Conservation (phyloP, 805 yeast genomes). For the Yarrowia sp. region DNA sequence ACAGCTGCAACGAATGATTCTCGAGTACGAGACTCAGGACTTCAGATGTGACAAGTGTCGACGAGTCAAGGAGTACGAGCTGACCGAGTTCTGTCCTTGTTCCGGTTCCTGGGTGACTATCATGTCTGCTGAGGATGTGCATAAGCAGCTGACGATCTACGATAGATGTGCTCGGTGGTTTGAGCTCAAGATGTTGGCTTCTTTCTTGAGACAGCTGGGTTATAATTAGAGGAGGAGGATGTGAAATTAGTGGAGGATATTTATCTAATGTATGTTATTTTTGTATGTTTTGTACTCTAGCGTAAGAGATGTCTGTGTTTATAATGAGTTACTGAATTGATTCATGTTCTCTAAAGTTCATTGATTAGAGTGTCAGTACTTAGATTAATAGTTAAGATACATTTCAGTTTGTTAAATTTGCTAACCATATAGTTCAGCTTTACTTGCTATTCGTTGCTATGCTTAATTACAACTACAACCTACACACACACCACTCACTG, state of each 20-base stretch:
- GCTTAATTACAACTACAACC: too few species aligned
- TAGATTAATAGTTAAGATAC: too few species aligned
- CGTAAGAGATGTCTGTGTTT: too few species aligned
- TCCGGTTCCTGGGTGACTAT: slow-evolving; percentile 85
- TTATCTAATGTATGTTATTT: slow-evolving; percentile 22
- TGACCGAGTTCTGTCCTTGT: slow-evolving; percentile 80
- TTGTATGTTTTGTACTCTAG: too few species aligned
- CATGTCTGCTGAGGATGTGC: slow-evolving; percentile 55
- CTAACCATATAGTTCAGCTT: too few species aligned
- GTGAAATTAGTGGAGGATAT: background rate
- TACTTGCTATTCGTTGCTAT: too few species aligned
- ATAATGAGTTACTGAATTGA: too few species aligned
- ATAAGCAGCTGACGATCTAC: slow-evolving; percentile 58
- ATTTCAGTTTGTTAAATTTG: too few species aligned
- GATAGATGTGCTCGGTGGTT: slow-evolving; percentile 40
- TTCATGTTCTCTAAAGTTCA: too few species aligned
- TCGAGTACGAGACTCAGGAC: slow-evolving; percentile 79
- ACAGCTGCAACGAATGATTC: slow-evolving; percentile 61
- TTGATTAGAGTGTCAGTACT: too few species aligned
- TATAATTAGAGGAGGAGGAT: slow-evolving; percentile 7
- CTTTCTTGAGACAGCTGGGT: slow-evolving; percentile 31
- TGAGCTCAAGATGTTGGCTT: slow-evolving; percentile 32
- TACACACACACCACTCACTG: too few species aligned
- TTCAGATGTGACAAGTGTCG: slow-evolving; percentile 80
- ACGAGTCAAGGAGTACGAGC: slow-evolving; percentile 66